Conservation (phyloP, 768 basidiomycete species). For the Asterophora lycoperdoides region DNA sequence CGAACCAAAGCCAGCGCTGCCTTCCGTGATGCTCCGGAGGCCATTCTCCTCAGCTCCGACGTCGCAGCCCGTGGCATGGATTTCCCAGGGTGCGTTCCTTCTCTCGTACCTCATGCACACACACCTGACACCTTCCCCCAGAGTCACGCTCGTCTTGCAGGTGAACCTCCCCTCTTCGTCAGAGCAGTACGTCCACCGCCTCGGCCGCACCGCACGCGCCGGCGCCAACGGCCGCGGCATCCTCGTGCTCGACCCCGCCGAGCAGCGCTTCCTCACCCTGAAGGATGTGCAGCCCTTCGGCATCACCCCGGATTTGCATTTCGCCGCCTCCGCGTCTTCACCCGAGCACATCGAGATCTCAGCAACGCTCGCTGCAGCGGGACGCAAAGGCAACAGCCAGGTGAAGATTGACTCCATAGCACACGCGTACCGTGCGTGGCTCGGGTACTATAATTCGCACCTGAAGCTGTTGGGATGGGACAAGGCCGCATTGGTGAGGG, state of each 20-base stretch:
- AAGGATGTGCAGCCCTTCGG: slow-evolving; percentile 37
- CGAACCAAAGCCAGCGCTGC: slow-evolving; percentile 46
- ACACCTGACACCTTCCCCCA: slow-evolving; percentile 15
- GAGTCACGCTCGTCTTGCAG: slow-evolving; percentile 58
- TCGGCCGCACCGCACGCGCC: slow-evolving; percentile 75
- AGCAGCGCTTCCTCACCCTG: slow-evolving; percentile 42
- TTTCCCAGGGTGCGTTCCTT: slow-evolving; percentile 46
- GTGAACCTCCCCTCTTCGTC: slow-evolving; percentile 62
- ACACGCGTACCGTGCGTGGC: slow-evolving; percentile 49
- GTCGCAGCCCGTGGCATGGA: slow-evolving; percentile 67
- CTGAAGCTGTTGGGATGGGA: slow-evolving; percentile 35
- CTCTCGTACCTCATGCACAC: not conserved
- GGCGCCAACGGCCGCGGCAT: slow-evolving; percentile 59
- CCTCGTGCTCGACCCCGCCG: slow-evolving; percentile 49
- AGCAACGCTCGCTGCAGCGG: too few species aligned
- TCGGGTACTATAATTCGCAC: slow-evolving; percentile 53
- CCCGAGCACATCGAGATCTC: too few species aligned
- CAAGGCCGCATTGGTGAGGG: slow-evolving; percentile 34
- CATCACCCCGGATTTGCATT: slow-evolving; percentile 29
- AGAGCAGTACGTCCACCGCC: slow-evolving; percentile 77
- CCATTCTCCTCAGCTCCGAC: slow-evolving; percentile 49
- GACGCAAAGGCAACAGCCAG: too few species aligned
- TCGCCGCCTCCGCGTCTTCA: slow-evolving; percentile 11
- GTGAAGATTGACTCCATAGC: slow-evolving; percentile 40
- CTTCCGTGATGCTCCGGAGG: slow-evolving; percentile 42